phyloP scores from a whole-genome alignment of 2,329 filamentous ascomycete genomes.

The Aureobasidium sp. region DNA sequence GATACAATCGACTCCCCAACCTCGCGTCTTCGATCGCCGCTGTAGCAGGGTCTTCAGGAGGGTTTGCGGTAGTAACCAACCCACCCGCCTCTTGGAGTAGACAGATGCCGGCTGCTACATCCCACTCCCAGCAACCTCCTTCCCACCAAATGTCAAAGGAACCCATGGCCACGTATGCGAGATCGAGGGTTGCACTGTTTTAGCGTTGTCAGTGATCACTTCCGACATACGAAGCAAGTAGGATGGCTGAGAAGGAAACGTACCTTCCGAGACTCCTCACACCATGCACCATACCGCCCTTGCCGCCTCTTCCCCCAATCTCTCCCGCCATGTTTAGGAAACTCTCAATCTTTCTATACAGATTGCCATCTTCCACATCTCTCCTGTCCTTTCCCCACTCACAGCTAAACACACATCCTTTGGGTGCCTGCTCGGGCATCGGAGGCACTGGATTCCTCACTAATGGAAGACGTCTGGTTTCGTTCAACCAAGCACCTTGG shows the following conservation, averaged over 20 bases:
- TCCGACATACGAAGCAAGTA: not conserved
- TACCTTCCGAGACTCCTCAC: slow-evolving; percentile 60
- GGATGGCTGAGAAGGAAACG: slow-evolving; percentile 12
- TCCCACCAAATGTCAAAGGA: slow-evolving; percentile 79
- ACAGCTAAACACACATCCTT: slow-evolving; percentile 64
- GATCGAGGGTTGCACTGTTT: slow-evolving; percentile 61
- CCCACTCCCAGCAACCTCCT: slow-evolving; percentile 71
- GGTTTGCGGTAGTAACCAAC: slow-evolving; percentile 66
- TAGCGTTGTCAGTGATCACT: not conserved
- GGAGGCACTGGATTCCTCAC: slow-evolving; percentile 56
- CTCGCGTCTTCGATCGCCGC: slow-evolving; percentile 53
- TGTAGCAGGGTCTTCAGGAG: slow-evolving; percentile 51
- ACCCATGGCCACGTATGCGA: slow-evolving; percentile 70
- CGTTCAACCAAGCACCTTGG: slow-evolving; percentile 63
- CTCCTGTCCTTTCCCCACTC: slow-evolving; percentile 75
- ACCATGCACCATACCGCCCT: slow-evolving; percentile 74
- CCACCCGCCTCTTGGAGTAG: slow-evolving; percentile 69
- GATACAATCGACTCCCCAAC: slow-evolving; percentile 62
- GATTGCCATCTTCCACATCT: slow-evolving; percentile 59
- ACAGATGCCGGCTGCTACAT: slow-evolving; percentile 68
- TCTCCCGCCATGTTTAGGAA: slow-evolving; percentile 71
- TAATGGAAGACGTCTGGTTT: slow-evolving; percentile 56
- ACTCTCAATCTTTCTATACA: slow-evolving; percentile 65
- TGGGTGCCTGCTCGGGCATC: slow-evolving; percentile 57
- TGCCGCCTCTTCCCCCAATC: slow-evolving; percentile 53